Conservation (phyloP, 1,284 basidiomycete species). For the Spongispora temasekensis region DNA sequence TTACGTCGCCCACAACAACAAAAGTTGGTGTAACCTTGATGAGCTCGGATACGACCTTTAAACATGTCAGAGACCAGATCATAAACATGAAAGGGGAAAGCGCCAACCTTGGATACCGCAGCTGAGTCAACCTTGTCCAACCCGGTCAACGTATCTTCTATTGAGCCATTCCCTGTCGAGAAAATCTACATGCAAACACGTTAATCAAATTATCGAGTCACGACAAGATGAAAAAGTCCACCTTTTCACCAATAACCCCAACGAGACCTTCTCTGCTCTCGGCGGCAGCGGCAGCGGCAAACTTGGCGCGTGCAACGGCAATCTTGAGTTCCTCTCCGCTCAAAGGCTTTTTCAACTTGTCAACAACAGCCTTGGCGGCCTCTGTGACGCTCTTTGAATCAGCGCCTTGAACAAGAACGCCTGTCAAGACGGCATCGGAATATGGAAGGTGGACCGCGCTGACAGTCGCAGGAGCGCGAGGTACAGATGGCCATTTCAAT, state of each 20-base stretch:
- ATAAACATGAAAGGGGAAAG: not conserved
- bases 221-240: conserved; percentile 31
- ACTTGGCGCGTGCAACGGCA: conserved; percentile 87
- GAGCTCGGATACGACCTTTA: conserved; percentile 59
- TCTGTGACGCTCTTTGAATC: conserved; percentile 61
- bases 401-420: conserved; percentile 71
- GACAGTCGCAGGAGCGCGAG: conserved; percentile 59
- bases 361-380: conserved; percentile 64
- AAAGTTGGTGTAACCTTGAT: conserved; percentile 79
- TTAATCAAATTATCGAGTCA: conserved; percentile 6
- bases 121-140: conserved; percentile 63
- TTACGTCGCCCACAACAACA: conserved; percentile 81
- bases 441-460: conserved; percentile 81
- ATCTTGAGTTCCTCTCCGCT: conserved; percentile 75
- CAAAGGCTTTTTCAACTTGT: conserved; percentile 66
- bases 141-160: conserved; percentile 55
- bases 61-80: too few relatives aligned
- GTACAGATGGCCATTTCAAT: conserved; percentile 77
- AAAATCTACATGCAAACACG: conserved; percentile 49
- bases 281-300: conserved; percentile 67
- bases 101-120: conserved; percentile 63
- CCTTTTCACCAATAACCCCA: conserved; percentile 62
- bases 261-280: conserved; percentile 77
- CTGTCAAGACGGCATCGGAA: conserved; percentile 87
- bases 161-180: conserved; percentile 50